Conservation (phyloP, 495 filamentous ascomycete species). For the Viridothelium virens region DNA sequence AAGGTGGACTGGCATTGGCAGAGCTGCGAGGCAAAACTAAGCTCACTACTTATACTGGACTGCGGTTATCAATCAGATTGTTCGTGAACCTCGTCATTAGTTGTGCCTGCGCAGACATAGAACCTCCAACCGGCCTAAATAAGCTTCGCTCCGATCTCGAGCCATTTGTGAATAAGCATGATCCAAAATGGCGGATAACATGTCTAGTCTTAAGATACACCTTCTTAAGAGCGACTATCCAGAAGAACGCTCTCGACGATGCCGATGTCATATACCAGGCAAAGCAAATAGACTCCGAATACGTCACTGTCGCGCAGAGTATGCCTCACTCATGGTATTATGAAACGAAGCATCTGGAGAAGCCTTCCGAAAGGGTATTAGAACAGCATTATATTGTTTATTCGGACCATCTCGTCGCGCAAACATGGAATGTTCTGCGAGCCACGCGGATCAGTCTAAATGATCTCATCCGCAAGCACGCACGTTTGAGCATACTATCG, state of each 20-base stretch:
- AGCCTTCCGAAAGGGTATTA: constrained; percentile 19
- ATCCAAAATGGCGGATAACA: constrained; percentile 25
- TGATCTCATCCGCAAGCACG: constrained; percentile 17
- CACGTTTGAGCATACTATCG: not conserved
- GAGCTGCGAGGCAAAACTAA: constrained; percentile 19
- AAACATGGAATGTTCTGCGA: constrained; percentile 26
- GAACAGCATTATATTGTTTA: constrained; percentile 24
- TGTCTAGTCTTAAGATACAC: constrained; percentile 23
- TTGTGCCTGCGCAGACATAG: constrained; percentile 18
- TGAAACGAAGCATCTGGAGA: not conserved
- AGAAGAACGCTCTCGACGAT: not conserved
- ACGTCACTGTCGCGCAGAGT: not conserved
- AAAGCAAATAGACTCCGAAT: not conserved
- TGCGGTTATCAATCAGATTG: constrained; percentile 20
- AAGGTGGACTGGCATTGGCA: constrained; percentile 27
- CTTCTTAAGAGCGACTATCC: constrained; percentile 19
- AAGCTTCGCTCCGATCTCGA: constrained; percentile 23
- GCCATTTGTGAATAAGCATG: constrained; percentile 18
- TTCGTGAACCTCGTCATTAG: constrained; percentile 26
- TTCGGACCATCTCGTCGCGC: constrained; percentile 20
- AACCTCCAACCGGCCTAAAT: constrained; percentile 21
- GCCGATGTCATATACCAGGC: not conserved
- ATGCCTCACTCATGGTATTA: not conserved
- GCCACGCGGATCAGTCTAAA: constrained; percentile 27
- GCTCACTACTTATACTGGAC: constrained; percentile 15